Evolutionary conservation across 805 yeast genomes (phyloP), one percentile per base, ranked within the genome.

Genomic region (Monosporozyma aerobia): DNA sequence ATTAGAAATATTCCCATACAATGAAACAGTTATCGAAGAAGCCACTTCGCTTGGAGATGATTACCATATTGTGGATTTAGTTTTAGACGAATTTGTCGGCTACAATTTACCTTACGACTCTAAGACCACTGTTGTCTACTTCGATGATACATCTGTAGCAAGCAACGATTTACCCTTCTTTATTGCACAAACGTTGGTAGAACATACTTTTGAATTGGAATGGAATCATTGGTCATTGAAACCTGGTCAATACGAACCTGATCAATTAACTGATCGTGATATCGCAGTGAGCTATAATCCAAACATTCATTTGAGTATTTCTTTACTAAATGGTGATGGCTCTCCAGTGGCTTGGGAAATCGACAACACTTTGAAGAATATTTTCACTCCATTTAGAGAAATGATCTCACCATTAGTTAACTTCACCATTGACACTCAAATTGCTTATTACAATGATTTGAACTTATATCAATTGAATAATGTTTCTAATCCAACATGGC

Each of bases 361-460:
- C 47, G 82, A 78, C 13, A 54, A 68, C 1, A 78, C 85, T 5
- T 59, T 83, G 10, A 63, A 73, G n/a, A 60, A 67, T 16, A 67
- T 72, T 53, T 80, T 89, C 58, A 62, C 72, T 1, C 85, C 88
- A 1, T 76, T 87, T 29, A 69, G 87, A 49, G 59, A 70, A 1
- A 68, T 73, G 27, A 70, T 90, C 50, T 63, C 74, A 7, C 76
- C 77, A 37, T 76, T 80, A 56, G 78, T 89, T 33, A 83, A 85
- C 59, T 81, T 92, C 63, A 79, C 90, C 4, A 73, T 90, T 25
- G 92, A 87, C 59, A 75, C 95, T 1, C 95, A 88, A 64, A 77
- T 87, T 39, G 85, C 84, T 55, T 85, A 85, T 66, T 87, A 60
- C 53, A 66, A 74, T 25, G 75, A 72, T 50, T 59, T 73, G 46